Conservation (phyloP, 2,329 filamentous ascomycete genomes). For the Beauveria scarabaeidicola region DNA sequence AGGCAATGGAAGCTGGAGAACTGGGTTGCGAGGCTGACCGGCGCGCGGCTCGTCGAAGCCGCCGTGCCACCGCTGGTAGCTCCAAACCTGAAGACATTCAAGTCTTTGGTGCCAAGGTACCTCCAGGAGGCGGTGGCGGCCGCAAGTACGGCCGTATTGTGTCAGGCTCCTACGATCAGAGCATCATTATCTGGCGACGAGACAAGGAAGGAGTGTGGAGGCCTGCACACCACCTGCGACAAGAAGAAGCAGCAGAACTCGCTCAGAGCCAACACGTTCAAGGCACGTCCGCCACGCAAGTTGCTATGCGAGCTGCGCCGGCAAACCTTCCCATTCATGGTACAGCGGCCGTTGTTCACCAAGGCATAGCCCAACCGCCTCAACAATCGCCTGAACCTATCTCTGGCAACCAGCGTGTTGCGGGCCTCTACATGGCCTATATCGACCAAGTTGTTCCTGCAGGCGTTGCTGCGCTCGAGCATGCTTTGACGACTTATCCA, state of each 20-base stretch:
- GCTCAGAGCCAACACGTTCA: conserved; percentile 25
- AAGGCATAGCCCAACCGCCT: conserved; percentile 1
- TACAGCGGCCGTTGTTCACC: not conserved
- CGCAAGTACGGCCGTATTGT: conserved; percentile 90
- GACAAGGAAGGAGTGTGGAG: conserved; percentile 81
- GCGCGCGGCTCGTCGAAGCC: conserved; percentile 25
- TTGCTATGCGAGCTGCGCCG: not conserved
- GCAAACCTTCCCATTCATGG: not conserved
- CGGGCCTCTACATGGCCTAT: conserved; percentile 38
- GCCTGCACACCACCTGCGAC: conserved; percentile 63
- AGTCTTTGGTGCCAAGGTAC: conserved; percentile 75
- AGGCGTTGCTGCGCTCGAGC: conserved; percentile 38
- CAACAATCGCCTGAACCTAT: not conserved
- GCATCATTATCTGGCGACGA: conserved; percentile 88
- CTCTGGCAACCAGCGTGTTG: conserved; percentile 22
- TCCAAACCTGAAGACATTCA: conserved; percentile 66
- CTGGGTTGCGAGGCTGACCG: conserved; percentile 29
- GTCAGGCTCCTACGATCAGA: conserved; percentile 93
- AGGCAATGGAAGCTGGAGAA: conserved; percentile 43
- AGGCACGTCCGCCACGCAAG: not conserved
- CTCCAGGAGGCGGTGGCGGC: conserved; percentile 84
- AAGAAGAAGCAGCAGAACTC: conserved; percentile 58
- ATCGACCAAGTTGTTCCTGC: conserved; percentile 46
- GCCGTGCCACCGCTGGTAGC: conserved; percentile 60
- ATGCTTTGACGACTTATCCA: conserved; percentile 38